Evolutionary conservation across 768 basidiomycete genomes (phyloP), one percentile per base, ranked within the genome.

Genomic region (Ephemerocybe angulata): DNA sequence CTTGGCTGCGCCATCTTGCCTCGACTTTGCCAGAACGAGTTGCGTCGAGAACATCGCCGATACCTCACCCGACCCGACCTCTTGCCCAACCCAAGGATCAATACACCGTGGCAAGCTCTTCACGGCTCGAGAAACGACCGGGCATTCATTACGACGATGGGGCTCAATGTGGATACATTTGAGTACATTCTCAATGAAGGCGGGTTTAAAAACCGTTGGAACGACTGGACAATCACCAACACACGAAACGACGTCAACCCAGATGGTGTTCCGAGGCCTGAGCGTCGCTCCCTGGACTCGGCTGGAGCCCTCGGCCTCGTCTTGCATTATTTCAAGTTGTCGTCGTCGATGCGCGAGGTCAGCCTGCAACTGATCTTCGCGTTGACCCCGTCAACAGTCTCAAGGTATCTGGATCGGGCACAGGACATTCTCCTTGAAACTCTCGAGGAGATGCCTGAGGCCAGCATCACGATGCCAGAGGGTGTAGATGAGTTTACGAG

Each of bases 71-170:
- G 67, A 1, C 38, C 62, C 0, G 55, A 73, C n/a, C 63, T 77
- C 1, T 64, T 71, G 3, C 72, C 69, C 0, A 63, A 73, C 52
- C 73, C 74, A 17, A 56, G 63, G 5, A 2, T 31, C 2, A 46
- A 62, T 22, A 76, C 72, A 28, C 67, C 75, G 8, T 78, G 73
- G 75, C 70, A 70, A 41, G 21, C 27, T 0, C 65, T 77, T 0
- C 72, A 40, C 29, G 0, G 29, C 2, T 52, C 66, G 35, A 59
- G 52, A 10, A 65, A 63, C 55, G 70, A 78, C 52, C 57, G 70
- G 3, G 75, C 72, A 4, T 78, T 70, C 57, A 79, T 80, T 30
- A 78, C 72, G 0, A 80, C 73, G 0, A 77, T 77, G 74, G 73
- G 75, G 1, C 69, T 76, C 55, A 66, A 77, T 63, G 64, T 70